Conservation (phyloP, 2,329 filamentous ascomycete genomes). For the Beauveria bassiana region DNA sequence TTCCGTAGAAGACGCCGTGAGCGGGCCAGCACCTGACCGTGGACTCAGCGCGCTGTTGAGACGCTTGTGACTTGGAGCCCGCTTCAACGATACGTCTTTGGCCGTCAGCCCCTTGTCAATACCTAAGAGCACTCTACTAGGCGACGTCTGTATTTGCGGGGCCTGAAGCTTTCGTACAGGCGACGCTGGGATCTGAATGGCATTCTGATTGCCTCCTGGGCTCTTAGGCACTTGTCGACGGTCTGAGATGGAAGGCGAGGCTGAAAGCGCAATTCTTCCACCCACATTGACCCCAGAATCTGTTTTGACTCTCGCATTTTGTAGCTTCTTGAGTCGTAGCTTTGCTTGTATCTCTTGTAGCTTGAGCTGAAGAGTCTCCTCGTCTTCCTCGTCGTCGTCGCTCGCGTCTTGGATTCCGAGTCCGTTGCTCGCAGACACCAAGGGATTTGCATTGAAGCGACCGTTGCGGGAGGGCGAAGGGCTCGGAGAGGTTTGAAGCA, state of each 20-base stretch:
- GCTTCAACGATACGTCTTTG: conserved; percentile 75
- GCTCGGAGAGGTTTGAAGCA: conserved; percentile 59
- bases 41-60: neutral
- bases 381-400: conserved; percentile 80
- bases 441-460: conserved; percentile 4
- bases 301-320: conserved; percentile 40
- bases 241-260: conserved; percentile 1
- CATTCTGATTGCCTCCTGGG: conserved; percentile 5
- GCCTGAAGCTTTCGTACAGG: conserved; percentile 56
- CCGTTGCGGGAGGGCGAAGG: conserved; percentile 47
- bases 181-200: conserved; percentile 66
- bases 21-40: neutral
- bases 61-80: conserved; percentile 47
- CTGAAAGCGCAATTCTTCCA: conserved; percentile 12
- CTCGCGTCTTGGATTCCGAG: conserved; percentile 33
- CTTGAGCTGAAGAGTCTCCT: conserved; percentile 81
- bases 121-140: conserved; percentile 70
- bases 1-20: conserved; percentile 15
- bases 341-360: conserved; percentile 83
- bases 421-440: conserved; percentile 23
- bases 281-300: conserved; percentile 9
- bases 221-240: neutral
- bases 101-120: conserved; percentile 83
- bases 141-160: conserved; percentile 56
- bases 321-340: conserved; percentile 78